Evolutionary conservation across 148 eudicot species (phyloP).

Genomic region (Rhododendron kiyosumense): DNA sequence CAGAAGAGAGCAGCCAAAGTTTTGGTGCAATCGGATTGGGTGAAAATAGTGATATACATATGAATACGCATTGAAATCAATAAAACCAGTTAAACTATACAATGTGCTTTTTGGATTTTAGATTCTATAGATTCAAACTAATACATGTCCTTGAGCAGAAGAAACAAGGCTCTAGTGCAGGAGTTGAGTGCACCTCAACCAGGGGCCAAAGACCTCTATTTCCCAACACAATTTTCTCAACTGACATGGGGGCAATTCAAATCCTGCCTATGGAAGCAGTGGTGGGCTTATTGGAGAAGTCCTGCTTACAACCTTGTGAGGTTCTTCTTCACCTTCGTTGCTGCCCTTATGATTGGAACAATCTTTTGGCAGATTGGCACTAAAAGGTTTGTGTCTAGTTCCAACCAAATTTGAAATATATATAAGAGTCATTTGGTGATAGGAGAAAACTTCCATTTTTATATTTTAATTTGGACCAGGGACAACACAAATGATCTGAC

Average conservation of each 20-base stretch:
- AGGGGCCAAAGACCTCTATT: conserved; percentile 34
- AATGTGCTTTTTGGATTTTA: background rate
- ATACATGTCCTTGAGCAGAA: conserved; percentile 16
- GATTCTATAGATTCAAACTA: background rate
- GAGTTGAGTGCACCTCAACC: conserved; percentile 30
- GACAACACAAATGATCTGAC: conserved; percentile 47
- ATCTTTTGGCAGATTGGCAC: conserved; percentile 42
- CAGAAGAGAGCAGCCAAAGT: too few species aligned
- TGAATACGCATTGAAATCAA: background rate
- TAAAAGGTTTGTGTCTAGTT: conserved; percentile 13
- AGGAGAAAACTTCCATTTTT: background rate
- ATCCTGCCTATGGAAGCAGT: conserved; percentile 47
- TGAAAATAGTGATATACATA: background rate
- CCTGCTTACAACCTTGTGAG: conserved; percentile 42
- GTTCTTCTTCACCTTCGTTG: conserved; percentile 28
- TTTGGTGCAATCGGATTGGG: background rate
- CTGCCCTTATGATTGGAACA: conserved; percentile 38
- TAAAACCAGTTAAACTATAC: background rate
- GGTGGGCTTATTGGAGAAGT: conserved; percentile 45
- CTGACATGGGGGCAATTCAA: conserved; percentile 34
- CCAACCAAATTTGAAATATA: background rate
- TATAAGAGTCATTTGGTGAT: background rate
- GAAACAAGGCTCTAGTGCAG: conserved; percentile 35
- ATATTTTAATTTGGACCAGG: conserved; percentile 21
- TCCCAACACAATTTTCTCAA: conserved; percentile 31